A percentile compares a stretch with the other conserved stretches of the same genome.
phyloP scores from a whole-genome alignment of 345 rosid genomes.

The Eutrema heterophyllum region DNA sequence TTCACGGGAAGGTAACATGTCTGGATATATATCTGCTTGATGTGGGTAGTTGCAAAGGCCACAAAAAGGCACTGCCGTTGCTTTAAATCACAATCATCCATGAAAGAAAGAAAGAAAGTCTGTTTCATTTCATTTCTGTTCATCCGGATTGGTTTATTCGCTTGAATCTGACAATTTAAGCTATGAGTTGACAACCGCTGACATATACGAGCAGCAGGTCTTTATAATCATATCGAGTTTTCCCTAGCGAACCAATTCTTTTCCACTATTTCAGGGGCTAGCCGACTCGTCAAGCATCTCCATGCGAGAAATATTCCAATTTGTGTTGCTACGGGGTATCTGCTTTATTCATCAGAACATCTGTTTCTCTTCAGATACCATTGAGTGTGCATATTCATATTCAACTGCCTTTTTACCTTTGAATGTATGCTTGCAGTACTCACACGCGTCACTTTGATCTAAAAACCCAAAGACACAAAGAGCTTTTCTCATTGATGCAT shows the following conservation, averaged over 20 bases:
- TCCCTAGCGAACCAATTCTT: neutral
- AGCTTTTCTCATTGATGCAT: slow-evolving; percentile 90
- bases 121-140: neutral
- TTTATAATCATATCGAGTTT: neutral
- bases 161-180: neutral
- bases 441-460: slow-evolving; percentile 72
- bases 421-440: slow-evolving; percentile 46
- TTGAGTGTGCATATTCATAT: neutral
- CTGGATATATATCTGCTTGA: neutral
- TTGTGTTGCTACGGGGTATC: slow-evolving; percentile 83
- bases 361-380: neutral
- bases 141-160: neutral
- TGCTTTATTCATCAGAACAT: slow-evolving; percentile 1
- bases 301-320: slow-evolving; percentile 74
- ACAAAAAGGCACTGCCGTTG: no score
- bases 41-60: no score
- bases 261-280: slow-evolving; percentile 54
- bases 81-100: no score
- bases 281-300: slow-evolving; percentile 64
- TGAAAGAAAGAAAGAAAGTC: no score
- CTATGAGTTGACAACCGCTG: neutral
- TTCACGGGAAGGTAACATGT: neutral
- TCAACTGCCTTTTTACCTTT: neutral
- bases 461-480: slow-evolving; percentile 78
- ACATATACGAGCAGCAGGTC: neutral